Percentiles rank a stretch among this genome's conserved stretches.
phyloP scores from a whole-genome alignment of 2,329 filamentous ascomycete species.

The Didymella pomorum region DNA sequence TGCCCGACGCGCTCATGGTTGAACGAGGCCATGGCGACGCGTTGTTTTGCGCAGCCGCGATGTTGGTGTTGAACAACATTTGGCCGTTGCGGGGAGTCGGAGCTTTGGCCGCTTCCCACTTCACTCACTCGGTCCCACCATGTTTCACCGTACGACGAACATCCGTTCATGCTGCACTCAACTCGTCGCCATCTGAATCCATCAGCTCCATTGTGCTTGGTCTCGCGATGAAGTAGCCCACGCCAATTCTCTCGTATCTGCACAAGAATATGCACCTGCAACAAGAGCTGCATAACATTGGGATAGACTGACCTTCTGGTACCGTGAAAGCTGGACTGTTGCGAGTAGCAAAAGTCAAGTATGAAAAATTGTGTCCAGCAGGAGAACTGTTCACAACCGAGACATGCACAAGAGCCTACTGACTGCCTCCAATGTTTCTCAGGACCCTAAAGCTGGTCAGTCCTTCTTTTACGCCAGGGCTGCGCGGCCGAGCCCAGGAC shows the following conservation, averaged over 20 bases:
- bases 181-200: background rate
- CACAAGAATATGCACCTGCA: too few species aligned
- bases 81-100: slow-evolving; percentile 16
- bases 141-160: background rate
- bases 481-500: too few species aligned
- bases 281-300: background rate
- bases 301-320: too few species aligned
- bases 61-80: slow-evolving; percentile 12
- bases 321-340: too few species aligned
- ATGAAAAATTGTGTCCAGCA: too few species aligned
- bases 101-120: slow-evolving; percentile 6
- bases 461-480: too few species aligned
- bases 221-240: background rate
- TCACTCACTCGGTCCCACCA: slow-evolving; percentile 4
- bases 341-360: too few species aligned
- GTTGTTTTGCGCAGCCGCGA: slow-evolving; percentile 23
- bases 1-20: slow-evolving; percentile 72
- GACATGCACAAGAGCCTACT: too few species aligned
- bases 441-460: too few species aligned
- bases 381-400: too few species aligned
- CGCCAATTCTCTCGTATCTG: too few species aligned
- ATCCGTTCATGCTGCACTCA: background rate
- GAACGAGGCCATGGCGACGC: slow-evolving; percentile 45
- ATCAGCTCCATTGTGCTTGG: background rate
- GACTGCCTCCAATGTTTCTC: too few species aligned